These are phyloP conservation scores for Schizochytrium sp. DNA, from an alignment of 108 stramenopile species.

Conservation along the genomic window DNA sequence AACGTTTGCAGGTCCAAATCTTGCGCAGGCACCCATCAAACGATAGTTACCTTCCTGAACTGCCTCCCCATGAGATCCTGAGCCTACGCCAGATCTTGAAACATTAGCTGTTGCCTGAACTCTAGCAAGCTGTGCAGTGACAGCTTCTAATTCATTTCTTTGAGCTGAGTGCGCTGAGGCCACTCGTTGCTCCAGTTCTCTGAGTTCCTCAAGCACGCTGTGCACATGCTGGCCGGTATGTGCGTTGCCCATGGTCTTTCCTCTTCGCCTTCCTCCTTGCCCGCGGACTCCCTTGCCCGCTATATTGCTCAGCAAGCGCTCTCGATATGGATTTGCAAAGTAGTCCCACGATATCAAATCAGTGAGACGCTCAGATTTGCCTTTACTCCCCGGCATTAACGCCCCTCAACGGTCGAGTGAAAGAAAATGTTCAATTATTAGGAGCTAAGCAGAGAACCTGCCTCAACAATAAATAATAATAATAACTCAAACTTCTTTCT, in stretches of 20 bases:
- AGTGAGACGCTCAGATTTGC: too few relatives aligned
- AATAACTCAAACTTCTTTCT: too few relatives aligned
- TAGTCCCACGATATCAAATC: too few relatives aligned
- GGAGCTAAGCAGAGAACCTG: too few relatives aligned
- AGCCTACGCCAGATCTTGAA: neutral
- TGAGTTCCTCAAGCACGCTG: neutral
- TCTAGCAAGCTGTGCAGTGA: neutral
- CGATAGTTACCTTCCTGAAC: neutral
- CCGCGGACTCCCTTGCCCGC: neutral
- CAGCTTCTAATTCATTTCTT: neutral
- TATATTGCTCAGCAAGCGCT: too few relatives aligned
- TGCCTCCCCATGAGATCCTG: neutral
- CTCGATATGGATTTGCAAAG: too few relatives aligned
- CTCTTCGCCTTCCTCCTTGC: neutral
- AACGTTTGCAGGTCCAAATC: slow-evolving; percentile 9
- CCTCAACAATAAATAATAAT: too few relatives aligned
- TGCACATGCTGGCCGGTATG: slow-evolving; percentile 44
- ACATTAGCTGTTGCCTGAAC: neutral
- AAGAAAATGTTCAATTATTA: too few relatives aligned
- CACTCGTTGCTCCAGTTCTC: slow-evolving; percentile 6
- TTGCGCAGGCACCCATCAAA: neutral
- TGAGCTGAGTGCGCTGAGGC: slow-evolving; percentile 12
- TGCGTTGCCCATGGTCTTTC: slow-evolving; percentile 13
- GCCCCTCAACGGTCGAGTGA: too few relatives aligned
- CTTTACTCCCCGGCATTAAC: too few relatives aligned